A percentile compares a stretch with the other conserved stretches of the same genome.
phyloP scores from a whole-genome alignment of 164 flowering plant genomes.

The Chimonanthus salicifolius region DNA sequence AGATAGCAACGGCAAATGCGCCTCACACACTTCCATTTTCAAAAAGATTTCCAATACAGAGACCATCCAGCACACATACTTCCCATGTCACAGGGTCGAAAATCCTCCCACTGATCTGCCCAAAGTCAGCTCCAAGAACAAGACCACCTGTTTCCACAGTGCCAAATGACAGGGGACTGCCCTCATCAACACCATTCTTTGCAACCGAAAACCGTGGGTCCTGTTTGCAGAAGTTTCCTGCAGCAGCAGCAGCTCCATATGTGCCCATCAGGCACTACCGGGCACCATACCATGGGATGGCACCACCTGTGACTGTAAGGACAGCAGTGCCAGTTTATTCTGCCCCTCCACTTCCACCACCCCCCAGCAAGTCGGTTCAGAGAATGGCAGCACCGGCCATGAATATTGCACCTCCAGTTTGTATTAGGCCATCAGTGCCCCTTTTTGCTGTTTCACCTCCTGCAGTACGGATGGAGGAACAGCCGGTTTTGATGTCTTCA shows the following conservation, averaged over 20 bases:
- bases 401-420: constrained; percentile 33
- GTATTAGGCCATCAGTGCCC: constrained; percentile 33
- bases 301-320: constrained; percentile 86
- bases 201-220: constrained; percentile 30
- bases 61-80: constrained; percentile 49
- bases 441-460: constrained; percentile 32
- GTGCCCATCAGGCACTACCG: constrained; percentile 55
- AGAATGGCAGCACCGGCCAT: constrained; percentile 29
- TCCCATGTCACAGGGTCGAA: constrained; percentile 55
- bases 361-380: constrained; percentile 24
- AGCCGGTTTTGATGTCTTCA: constrained; percentile 26
- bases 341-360: constrained; percentile 51
- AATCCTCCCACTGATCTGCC: constrained; percentile 78
- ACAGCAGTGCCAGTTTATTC: constrained; percentile 76
- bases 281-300: constrained; percentile 51
- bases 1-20: constrained; percentile 30
- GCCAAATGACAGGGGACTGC: neutral
- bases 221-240: constrained; percentile 52
- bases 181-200: constrained; percentile 18
- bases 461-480: constrained; percentile 8
- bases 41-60: constrained; percentile 44
- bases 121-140: constrained; percentile 29
- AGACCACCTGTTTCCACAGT: neutral
- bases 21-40: constrained; percentile 41
- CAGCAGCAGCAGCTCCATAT: constrained; percentile 64